Evolutionary conservation across 345 rosid genomes (phyloP).

Genomic region (Lumnitzera racemosa): DNA sequence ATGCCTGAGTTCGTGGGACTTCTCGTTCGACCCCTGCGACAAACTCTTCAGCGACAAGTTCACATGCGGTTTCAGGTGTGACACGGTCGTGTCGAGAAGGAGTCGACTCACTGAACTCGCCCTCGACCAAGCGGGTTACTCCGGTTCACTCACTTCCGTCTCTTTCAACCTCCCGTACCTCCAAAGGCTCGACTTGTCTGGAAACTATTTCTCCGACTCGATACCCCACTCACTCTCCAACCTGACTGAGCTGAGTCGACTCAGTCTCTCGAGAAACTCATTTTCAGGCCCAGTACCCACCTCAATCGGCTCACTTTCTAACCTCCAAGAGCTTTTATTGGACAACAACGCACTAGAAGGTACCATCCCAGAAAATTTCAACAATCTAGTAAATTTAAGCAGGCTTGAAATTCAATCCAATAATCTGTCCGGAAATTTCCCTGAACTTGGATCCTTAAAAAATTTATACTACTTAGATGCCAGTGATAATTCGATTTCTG

Average conservation of each 20-base stretch:
- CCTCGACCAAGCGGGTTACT: constrained; percentile 79
- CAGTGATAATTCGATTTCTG: constrained; percentile 61
- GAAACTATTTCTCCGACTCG: constrained; percentile 53
- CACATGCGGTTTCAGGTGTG: constrained; percentile 93
- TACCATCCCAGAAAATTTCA: constrained; percentile 42
- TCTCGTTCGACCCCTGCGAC: constrained; percentile 79
- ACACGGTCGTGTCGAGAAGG: constrained; percentile 27
- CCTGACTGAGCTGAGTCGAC: constrained; percentile 48
- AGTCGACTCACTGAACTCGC: constrained; percentile 66
- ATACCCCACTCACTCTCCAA: constrained; percentile 48
- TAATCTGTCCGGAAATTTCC: constrained; percentile 51
- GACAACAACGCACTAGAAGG: constrained; percentile 62
- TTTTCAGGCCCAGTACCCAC: constrained; percentile 58
- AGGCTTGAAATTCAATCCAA: constrained; percentile 74
- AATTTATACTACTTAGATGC: constrained; percentile 56
- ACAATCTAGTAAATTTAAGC: constrained; percentile 33
- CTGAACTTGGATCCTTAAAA: constrained; percentile 46
- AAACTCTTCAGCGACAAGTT: constrained; percentile 55
- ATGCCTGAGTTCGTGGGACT: constrained; percentile 79
- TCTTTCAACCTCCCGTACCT: constrained; percentile 58
- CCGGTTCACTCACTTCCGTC: constrained; percentile 41
- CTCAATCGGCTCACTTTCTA: constrained; percentile 45
- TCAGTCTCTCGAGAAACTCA: constrained; percentile 52
- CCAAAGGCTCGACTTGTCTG: constrained; percentile 55
- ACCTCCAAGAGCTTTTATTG: constrained; percentile 54